These are phyloP conservation scores for Hymenoscyphus fructigenus DNA, from an alignment of 2,329 filamentous ascomycete genomes.

Conservation along the genomic window DNA sequence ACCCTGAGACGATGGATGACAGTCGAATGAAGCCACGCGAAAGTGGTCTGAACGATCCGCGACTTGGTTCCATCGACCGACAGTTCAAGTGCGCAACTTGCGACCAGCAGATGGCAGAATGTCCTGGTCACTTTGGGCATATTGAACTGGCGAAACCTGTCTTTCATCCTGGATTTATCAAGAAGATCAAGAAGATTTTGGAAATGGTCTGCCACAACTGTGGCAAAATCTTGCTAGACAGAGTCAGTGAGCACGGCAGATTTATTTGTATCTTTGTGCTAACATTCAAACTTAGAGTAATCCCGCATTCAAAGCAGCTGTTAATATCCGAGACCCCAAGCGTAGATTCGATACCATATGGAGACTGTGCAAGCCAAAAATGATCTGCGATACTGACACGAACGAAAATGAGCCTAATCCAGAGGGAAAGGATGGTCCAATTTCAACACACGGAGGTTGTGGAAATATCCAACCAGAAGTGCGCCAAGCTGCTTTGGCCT, in stretches of 20 bases:
- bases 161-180: slow-evolving; percentile 93
- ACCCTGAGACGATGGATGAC: slow-evolving; percentile 99
- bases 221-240: slow-evolving; percentile 94
- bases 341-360: slow-evolving; percentile 90
- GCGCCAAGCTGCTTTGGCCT: slow-evolving; percentile 79
- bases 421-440: slow-evolving; percentile 51
- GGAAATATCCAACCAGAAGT: slow-evolving; percentile 89
- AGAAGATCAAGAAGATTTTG: slow-evolving; percentile 98
- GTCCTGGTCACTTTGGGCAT: slow-evolving; percentile 96
- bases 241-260: slow-evolving; percentile 76
- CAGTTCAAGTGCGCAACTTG: slow-evolving; percentile 96
- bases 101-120: slow-evolving; percentile 92
- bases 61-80: slow-evolving; percentile 93
- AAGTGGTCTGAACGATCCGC: slow-evolving; percentile 90
- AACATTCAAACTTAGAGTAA: slow-evolving; percentile 69
- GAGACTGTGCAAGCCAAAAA: slow-evolving; percentile 87
- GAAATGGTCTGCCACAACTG: slow-evolving; percentile 99
- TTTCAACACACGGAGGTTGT: slow-evolving; percentile 78
- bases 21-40: slow-evolving; percentile 86
- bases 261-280: slow-evolving; percentile 55
- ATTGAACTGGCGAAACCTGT: slow-evolving; percentile 97
- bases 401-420: slow-evolving; percentile 68
- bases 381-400: slow-evolving; percentile 76
- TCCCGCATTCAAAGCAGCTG: slow-evolving; percentile 76
- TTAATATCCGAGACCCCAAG: slow-evolving; percentile 87